Percentiles rank a stretch among this genome's conserved stretches.
Conservation (phyloP, 257 asterid genomes). For the Salvia hispanica region DNA sequence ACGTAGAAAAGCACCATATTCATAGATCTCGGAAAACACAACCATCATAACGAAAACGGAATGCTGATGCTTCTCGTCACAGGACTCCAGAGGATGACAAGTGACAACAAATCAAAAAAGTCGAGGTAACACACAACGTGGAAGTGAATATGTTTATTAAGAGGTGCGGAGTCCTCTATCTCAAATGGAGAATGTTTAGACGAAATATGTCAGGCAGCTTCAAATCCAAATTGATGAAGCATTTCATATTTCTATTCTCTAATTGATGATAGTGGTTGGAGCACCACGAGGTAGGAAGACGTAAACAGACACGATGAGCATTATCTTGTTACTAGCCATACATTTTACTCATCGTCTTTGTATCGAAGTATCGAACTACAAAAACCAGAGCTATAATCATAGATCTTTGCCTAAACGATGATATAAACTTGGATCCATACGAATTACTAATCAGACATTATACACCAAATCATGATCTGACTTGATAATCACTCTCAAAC, state of each 20-base stretch:
- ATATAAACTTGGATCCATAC: constrained; percentile 6
- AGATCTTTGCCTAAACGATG: constrained; percentile 1
- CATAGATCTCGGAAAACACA: constrained; percentile 2
- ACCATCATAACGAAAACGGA: constrained; percentile 11
- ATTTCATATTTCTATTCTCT: background rate
- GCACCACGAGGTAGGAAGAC: background rate
- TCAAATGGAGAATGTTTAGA: constrained; percentile 14
- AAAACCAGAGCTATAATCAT: too few species aligned
- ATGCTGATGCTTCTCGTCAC: constrained; percentile 6
- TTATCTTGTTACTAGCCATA: background rate
- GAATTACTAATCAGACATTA: constrained; percentile 8
- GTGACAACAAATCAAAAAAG: constrained; percentile 14
- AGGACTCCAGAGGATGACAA: background rate
- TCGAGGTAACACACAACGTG: constrained; percentile 9
- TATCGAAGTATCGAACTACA: too few species aligned
- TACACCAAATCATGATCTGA: background rate
- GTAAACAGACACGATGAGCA: background rate
- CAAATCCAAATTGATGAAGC: background rate
- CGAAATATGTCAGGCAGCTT: constrained; percentile 2
- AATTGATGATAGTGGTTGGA: background rate
- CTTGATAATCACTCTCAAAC: too few species aligned
- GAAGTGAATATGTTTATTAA: constrained; percentile 1
- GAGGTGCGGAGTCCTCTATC: background rate
- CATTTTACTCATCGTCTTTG: too few species aligned
- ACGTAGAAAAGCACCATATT: background rate